phyloP scores from a whole-genome alignment of 2,329 filamentous ascomycete genomes.

The Ascochyta clinopodiicola region DNA sequence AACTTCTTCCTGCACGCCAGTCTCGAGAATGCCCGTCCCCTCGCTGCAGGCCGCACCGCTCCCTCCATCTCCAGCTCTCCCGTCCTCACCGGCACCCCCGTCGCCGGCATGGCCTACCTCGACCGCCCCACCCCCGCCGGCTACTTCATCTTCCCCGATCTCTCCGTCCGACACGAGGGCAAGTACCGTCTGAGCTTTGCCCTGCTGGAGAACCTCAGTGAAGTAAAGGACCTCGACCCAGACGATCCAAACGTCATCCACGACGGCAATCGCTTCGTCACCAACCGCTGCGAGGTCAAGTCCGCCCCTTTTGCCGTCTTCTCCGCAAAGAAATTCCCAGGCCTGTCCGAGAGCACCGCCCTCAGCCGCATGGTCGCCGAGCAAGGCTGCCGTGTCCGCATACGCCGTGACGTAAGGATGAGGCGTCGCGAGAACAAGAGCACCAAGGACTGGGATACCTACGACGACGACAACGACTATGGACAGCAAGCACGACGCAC shows the following conservation, averaged over 20 bases:
- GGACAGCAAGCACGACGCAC: slow-evolving; percentile 58
- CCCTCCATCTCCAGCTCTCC: slow-evolving; percentile 72
- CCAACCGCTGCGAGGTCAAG: slow-evolving; percentile 89
- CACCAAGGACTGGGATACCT: slow-evolving; percentile 70
- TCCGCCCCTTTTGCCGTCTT: slow-evolving; percentile 86
- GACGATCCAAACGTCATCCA: slow-evolving; percentile 54
- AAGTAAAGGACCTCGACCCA: slow-evolving; percentile 76
- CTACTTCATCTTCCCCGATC: slow-evolving; percentile 97
- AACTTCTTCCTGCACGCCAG: slow-evolving; percentile 97
- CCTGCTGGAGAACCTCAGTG: slow-evolving; percentile 92
- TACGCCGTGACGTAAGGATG: slow-evolving; percentile 92
- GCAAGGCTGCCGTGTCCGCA: slow-evolving; percentile 95
- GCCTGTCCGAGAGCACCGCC: slow-evolving; percentile 84
- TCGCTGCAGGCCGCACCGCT: slow-evolving; percentile 79
- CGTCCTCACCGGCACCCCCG: slow-evolving; percentile 90
- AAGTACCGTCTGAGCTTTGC: slow-evolving; percentile 91
- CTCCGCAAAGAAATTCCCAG: slow-evolving; percentile 98
- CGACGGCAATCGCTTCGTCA: slow-evolving; percentile 64
- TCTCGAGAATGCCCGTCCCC: slow-evolving; percentile 81
- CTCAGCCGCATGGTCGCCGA: slow-evolving; percentile 92
- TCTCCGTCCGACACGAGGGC: slow-evolving; percentile 95
- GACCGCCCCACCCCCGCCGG: slow-evolving; percentile 81
- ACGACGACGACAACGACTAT: slow-evolving; percentile 60
- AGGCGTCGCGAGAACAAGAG: slow-evolving; percentile 79
- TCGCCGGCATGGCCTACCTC: slow-evolving; percentile 94